Conservation (phyloP, 306 rosid genomes). For the Corylus heterophylla region DNA sequence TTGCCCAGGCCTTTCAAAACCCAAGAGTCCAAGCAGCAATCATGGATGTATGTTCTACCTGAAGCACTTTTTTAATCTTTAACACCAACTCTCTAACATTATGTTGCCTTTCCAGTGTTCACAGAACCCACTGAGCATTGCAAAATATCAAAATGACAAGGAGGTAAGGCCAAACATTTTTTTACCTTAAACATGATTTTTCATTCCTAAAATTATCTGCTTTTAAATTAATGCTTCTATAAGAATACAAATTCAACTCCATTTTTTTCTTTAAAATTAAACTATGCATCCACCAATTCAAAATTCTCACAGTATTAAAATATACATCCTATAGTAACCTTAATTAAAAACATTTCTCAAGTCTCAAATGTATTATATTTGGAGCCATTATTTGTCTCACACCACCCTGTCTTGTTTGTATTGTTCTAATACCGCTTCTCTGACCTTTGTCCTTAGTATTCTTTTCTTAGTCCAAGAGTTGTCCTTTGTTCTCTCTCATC, state of each 20-base stretch:
- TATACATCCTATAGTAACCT: too few relatives aligned
- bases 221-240: neutral
- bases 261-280: too few relatives aligned
- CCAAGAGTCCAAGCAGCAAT: slow-evolving; percentile 98
- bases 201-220: slow-evolving; percentile 12
- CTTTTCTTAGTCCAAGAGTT: neutral
- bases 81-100: slow-evolving; percentile 26
- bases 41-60: slow-evolving; percentile 79
- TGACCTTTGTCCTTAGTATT: neutral
- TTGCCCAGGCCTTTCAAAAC: slow-evolving; percentile 96
- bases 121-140: slow-evolving; percentile 79
- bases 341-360: too few relatives aligned
- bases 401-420: too few relatives aligned
- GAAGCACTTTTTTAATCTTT: slow-evolving; percentile 11
- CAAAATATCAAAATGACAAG: slow-evolving; percentile 96
- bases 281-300: too few relatives aligned
- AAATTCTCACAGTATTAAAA: too few relatives aligned
- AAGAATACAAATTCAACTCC: too few relatives aligned
- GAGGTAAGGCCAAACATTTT: slow-evolving; percentile 57
- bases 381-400: too few relatives aligned
- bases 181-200: slow-evolving; percentile 15
- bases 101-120: slow-evolving; percentile 81
- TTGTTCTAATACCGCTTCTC: neutral
- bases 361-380: too few relatives aligned
- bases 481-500: neutral